These are phyloP conservation scores for Beauveria brongniartii DNA, from an alignment of 2,329 filamentous ascomycete species.

Conservation along the genomic window DNA sequence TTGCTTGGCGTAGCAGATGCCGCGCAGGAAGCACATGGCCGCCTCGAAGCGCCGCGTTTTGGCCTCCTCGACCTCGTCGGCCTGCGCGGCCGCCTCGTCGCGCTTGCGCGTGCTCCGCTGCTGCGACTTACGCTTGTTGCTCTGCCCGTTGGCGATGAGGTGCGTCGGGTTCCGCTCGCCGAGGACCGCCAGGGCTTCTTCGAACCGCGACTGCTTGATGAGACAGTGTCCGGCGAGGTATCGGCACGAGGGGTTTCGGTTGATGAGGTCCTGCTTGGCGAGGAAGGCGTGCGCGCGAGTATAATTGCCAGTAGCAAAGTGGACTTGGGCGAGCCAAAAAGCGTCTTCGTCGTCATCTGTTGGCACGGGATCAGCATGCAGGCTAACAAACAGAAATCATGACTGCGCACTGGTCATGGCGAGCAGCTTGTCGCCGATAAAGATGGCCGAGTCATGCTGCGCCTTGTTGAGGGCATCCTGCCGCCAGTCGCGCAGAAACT, in stretches of 20 bases:
- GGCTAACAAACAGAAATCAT: constrained; percentile 8
- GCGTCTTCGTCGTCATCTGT: constrained; percentile 87
- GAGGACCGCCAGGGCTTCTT: constrained; percentile 77
- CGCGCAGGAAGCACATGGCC: constrained; percentile 92
- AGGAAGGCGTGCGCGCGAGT: constrained; percentile 84
- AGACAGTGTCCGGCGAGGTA: constrained; percentile 93
- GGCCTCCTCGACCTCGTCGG: constrained; percentile 54
- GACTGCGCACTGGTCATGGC: constrained; percentile 71
- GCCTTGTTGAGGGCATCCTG: constrained; percentile 93
- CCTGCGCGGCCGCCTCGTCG: constrained; percentile 21
- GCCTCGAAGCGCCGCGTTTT: constrained; percentile 82
- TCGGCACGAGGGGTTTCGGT: constrained; percentile 75
- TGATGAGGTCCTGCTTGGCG: constrained; percentile 71
- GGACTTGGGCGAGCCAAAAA: constrained; percentile 96
- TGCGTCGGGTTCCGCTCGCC: constrained; percentile 93
- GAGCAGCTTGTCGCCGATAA: constrained; percentile 92
- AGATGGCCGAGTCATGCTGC: constrained; percentile 93
- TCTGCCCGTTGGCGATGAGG: constrained; percentile 54
- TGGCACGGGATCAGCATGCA: neutral
- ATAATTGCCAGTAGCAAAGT: constrained; percentile 93
- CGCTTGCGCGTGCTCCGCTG: constrained; percentile 23
- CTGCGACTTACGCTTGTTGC: constrained; percentile 31
- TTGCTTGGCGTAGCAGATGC: constrained; percentile 91
- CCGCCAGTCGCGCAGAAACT: constrained; percentile 86
- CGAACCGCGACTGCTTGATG: constrained; percentile 83